phyloP scores from a whole-genome alignment of 116 monocot species.

The Cymodocea nodosa region DNA sequence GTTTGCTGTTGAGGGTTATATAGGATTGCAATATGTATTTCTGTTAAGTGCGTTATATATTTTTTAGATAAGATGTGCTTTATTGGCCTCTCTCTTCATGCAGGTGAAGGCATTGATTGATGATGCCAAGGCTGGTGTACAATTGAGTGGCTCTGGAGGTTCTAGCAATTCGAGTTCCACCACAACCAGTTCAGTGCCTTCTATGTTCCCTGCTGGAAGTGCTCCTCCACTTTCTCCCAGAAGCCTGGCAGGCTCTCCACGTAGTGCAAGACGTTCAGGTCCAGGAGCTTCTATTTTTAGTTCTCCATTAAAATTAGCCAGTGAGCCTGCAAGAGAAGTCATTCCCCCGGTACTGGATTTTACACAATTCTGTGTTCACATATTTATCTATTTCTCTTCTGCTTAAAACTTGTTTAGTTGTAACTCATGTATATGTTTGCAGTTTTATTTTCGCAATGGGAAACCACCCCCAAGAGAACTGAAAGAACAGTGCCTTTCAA shows the following conservation, averaged over 20 bases:
- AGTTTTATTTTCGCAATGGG: slow-evolving; percentile 95
- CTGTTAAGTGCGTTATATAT: background rate
- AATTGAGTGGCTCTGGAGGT: slow-evolving; percentile 31
- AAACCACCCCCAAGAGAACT: slow-evolving; percentile 59
- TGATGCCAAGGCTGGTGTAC: slow-evolving; percentile 51
- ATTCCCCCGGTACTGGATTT: slow-evolving; percentile 59
- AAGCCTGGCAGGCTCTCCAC: slow-evolving; percentile 68
- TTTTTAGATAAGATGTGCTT: background rate
- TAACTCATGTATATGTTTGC: background rate
- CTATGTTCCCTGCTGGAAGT: slow-evolving; percentile 82
- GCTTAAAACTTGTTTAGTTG: background rate
- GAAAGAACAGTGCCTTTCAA: slow-evolving; percentile 66
- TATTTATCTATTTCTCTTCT: too few relatives aligned
- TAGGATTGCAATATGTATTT: background rate
- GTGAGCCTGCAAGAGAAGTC: slow-evolving; percentile 52
- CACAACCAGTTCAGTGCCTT: slow-evolving; percentile 45
- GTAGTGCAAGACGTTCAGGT: slow-evolving; percentile 30
- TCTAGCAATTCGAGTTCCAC: slow-evolving; percentile 27
- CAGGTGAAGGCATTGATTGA: slow-evolving; percentile 73
- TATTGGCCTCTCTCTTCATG: slow-evolving; percentile 1
- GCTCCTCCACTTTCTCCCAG: slow-evolving; percentile 90
- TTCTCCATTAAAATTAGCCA: slow-evolving; percentile 67
- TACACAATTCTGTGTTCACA: too few relatives aligned
- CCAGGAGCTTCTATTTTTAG: slow-evolving; percentile 53
- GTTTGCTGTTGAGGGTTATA: too few relatives aligned